Evolutionary conservation across 176 grass and related monocot genomes (phyloP).

Genomic region (Thinopyrum elongatum): DNA sequence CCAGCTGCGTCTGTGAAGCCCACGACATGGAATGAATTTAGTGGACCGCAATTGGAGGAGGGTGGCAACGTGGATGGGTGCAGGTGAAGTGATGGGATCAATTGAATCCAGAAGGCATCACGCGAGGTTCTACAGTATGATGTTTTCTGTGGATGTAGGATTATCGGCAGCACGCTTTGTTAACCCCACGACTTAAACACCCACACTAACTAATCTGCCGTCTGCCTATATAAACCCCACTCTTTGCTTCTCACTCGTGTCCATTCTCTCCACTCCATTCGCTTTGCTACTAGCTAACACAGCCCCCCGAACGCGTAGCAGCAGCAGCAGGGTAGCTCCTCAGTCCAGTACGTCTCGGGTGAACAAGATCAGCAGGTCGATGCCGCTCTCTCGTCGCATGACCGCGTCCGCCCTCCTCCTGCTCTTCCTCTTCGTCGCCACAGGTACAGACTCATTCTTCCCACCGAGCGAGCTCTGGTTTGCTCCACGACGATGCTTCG

Average conservation of each 20-base stretch:
- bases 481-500: too few relatives aligned
- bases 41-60: too few relatives aligned
- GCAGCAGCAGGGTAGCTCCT: neutral
- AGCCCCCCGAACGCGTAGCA: neutral
- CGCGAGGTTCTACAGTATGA: too few relatives aligned
- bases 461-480: neutral
- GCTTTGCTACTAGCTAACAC: neutral
- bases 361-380: neutral
- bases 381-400: conserved; percentile 42
- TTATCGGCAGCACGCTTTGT: neutral
- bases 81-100: conserved; percentile 33
- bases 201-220: too few relatives aligned
- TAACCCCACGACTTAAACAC: neutral
- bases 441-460: conserved; percentile 2
- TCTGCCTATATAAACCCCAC: conserved; percentile 27
- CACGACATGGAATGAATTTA: too few relatives aligned
- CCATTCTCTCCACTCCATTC: neutral
- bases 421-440: conserved; percentile 58
- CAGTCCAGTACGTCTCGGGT: neutral
- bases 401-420: conserved; percentile 40
- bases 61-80: too few relatives aligned
- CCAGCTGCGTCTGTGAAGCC: too few relatives aligned
- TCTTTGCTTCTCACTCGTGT: neutral
- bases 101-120: neutral
- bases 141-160: too few relatives aligned